Base-by-base conservation (phyloP, 2,329 filamentous ascomycete genomes). In the Aureobasidium musti region DNA sequence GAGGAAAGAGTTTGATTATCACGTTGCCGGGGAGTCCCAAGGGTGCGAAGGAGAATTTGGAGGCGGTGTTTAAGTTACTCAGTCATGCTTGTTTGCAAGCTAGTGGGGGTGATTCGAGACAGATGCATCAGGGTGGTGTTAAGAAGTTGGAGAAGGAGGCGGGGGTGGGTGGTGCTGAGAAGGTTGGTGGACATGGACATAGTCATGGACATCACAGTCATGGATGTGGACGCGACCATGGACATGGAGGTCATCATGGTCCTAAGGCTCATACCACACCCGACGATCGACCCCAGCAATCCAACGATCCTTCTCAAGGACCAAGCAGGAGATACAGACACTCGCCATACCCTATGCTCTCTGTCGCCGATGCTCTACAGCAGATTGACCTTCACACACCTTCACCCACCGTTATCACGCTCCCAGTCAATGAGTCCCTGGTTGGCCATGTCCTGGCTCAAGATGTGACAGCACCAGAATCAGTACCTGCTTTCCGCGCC, bases 21-120 rank as follows among this genome's bases (percentile, higher is more conserved):
- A 99, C 95, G 0, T 81, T 99, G 3, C 95, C 95, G 0, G 95
- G 95, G 1, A 98, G 94, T 0, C 95, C 95, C 0, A 98, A 98
- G 77, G 95, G 93, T 1, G 95, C 95, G 10, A 91, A 88, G 73
- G 95, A 99, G 80, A 99, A 98, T 74, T 84, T 99, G 0, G 88
- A 95, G 74, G 89, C 93, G 1, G 83, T 99, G 7, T 81, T 99
- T 69, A 96, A 92, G 75, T 87, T 94, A n/a, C 80, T 99, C 6
- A 93, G 94, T 0, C 95, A 99, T 78, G 95, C 95, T n/a, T 99
- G 95, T 71, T 80, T 91, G 8, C 94, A 98, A 80, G 91, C 91
- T 33, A 87, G 90, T 0, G 95, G 94, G 0, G 88, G 86, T 17
- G 87, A 96, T 74, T 98, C 95, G 0, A 85, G 95, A 71, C 77